These are phyloP conservation scores for Lachnellula hyalina DNA, from an alignment of 2,329 filamentous ascomycete genomes.

Conservation along the genomic window DNA sequence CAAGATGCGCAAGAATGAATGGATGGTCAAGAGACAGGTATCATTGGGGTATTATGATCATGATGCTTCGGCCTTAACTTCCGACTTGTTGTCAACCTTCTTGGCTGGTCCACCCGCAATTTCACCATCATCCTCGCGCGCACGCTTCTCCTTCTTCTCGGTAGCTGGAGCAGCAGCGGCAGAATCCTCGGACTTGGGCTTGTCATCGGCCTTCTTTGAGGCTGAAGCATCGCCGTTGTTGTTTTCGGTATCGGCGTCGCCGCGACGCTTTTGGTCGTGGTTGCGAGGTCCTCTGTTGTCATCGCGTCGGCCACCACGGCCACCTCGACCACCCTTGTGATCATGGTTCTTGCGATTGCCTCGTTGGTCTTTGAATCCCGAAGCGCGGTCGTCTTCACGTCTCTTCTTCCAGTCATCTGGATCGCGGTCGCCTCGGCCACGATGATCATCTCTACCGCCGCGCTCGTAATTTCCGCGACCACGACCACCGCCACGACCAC, in stretches of 20 bases:
- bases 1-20: neutral
- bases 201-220: slow-evolving; percentile 3
- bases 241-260: slow-evolving; percentile 26
- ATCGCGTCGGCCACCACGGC: slow-evolving; percentile 42
- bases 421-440: slow-evolving; percentile 36
- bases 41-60: slow-evolving; percentile 18
- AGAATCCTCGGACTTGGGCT: slow-evolving; percentile 20
- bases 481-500: slow-evolving; percentile 32
- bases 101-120: slow-evolving; percentile 49
- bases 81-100: slow-evolving; percentile 48
- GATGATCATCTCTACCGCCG: neutral
- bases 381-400: slow-evolving; percentile 56
- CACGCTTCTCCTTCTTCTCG: slow-evolving; percentile 19
- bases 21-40: neutral
- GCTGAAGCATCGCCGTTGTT: slow-evolving; percentile 1
- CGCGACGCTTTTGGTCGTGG: slow-evolving; percentile 33
- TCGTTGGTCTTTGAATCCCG: slow-evolving; percentile 45
- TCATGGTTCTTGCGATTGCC: neutral
- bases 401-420: slow-evolving; percentile 60
- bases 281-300: slow-evolving; percentile 35
- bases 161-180: neutral
- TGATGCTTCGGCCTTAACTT: slow-evolving; percentile 20
- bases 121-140: slow-evolving; percentile 19
- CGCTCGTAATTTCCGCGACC: slow-evolving; percentile 8
- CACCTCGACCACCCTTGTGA: slow-evolving; percentile 29